Conservation (phyloP, 176 grass and related monocot genomes). For the Rhynchospora pubera region DNA sequence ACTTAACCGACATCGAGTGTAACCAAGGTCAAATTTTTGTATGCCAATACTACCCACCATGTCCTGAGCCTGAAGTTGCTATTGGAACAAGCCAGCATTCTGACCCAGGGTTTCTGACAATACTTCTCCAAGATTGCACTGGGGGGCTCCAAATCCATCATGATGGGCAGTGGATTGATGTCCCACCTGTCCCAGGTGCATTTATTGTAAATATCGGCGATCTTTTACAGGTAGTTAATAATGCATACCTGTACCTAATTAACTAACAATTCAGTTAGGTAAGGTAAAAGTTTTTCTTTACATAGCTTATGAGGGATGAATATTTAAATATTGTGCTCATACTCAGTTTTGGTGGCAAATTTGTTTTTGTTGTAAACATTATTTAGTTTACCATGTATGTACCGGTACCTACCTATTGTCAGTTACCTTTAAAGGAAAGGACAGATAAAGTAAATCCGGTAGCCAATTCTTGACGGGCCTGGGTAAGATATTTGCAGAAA, state of each 20-base stretch:
- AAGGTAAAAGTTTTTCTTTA: too few species aligned
- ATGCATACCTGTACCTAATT: too few species aligned
- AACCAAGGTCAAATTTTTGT: conserved; percentile 44
- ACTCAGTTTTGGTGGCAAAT: background rate
- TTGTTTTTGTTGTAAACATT: background rate
- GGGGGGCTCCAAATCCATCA: too few species aligned
- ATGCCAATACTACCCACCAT: conserved; percentile 57
- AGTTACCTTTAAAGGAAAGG: background rate
- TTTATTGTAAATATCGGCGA: too few species aligned
- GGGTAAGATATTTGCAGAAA: background rate
- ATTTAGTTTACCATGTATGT: background rate
- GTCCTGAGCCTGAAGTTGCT: conserved; percentile 53
- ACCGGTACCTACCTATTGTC: too few species aligned
- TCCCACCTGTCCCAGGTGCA: too few species aligned
- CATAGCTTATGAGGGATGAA: background rate
- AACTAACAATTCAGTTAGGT: background rate
- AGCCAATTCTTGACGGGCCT: background rate
- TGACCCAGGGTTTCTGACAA: background rate
- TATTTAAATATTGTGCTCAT: too few species aligned
- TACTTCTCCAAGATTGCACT: too few species aligned
- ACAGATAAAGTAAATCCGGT: background rate
- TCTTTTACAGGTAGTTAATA: too few species aligned
- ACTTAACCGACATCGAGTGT: conserved; percentile 49
- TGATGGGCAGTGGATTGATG: too few species aligned
- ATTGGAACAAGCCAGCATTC: conserved; percentile 51